A percentile compares a stretch with the other conserved stretches of the same genome.
These are phyloP conservation scores for Phaffia tasmanica DNA, from an alignment of 768 basidiomycete genomes.

Conservation along the genomic window DNA sequence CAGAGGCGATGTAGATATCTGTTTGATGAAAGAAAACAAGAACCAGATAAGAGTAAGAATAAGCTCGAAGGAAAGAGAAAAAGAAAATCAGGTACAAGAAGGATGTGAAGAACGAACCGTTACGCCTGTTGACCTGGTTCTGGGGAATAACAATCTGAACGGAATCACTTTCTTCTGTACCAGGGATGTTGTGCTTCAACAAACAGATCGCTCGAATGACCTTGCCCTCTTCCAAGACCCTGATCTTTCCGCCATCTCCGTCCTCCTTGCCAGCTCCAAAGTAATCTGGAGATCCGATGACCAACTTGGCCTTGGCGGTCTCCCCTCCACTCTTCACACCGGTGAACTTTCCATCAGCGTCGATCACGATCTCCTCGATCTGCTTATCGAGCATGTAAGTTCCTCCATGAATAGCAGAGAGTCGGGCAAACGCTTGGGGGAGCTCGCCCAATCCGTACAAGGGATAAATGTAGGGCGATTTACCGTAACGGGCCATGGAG, in stretches of 20 bases:
- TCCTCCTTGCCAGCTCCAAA: slow-evolving; percentile 59
- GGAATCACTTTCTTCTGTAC: slow-evolving; percentile 88
- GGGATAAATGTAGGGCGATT: slow-evolving; percentile 99
- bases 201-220: slow-evolving; percentile 95
- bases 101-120: slow-evolving; percentile 51
- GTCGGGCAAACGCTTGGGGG: slow-evolving; percentile 94
- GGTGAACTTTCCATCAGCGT: slow-evolving; percentile 72
- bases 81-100: background rate
- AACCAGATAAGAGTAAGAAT: slow-evolving; percentile 11
- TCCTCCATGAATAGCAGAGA: slow-evolving; percentile 96
- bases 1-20: slow-evolving; percentile 99
- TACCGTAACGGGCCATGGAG: slow-evolving; percentile 98
- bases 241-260: slow-evolving; percentile 59
- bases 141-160: slow-evolving; percentile 97
- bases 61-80: background rate
- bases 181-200: slow-evolving; percentile 95
- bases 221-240: slow-evolving; percentile 83
- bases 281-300: slow-evolving; percentile 96
- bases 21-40: slow-evolving; percentile 6
- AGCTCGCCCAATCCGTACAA: slow-evolving; percentile 97
- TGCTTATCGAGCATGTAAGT: slow-evolving; percentile 99
- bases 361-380: slow-evolving; percentile 80
- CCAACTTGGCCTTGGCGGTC: slow-evolving; percentile 91
- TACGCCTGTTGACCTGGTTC: slow-evolving; percentile 85
- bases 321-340: slow-evolving; percentile 83